Conservation (phyloP, 495 filamentous ascomycete genomes). For the Pseudotulostoma volvatum region DNA sequence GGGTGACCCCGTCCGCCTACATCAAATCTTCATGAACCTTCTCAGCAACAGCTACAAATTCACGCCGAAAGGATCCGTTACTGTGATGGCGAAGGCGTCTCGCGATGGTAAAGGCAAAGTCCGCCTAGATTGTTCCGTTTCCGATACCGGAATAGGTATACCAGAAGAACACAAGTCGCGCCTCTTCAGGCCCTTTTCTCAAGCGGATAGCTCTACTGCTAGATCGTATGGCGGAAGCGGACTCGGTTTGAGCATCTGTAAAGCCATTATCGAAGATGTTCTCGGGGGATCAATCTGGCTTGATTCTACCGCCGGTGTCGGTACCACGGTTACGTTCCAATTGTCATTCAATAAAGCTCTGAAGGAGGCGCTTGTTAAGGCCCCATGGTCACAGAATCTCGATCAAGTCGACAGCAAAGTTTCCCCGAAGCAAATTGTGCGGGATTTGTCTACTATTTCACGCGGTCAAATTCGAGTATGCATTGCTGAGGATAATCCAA, state of each 20-base stretch:
- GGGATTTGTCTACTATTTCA: conserved; percentile 52
- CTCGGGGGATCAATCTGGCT: conserved; percentile 72
- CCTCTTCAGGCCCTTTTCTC: conserved; percentile 80
- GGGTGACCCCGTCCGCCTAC: conserved; percentile 76
- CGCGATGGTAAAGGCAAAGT: conserved; percentile 52
- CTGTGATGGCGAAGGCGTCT: conserved; percentile 54
- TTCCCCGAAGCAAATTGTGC: conserved; percentile 16
- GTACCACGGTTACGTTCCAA: conserved; percentile 77
- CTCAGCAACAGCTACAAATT: conserved; percentile 92
- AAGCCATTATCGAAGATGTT: conserved; percentile 83
- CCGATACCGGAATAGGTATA: conserved; percentile 84
- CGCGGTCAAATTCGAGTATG: conserved; percentile 67
- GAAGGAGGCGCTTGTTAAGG: conserved; percentile 39
- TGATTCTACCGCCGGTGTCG: conserved; percentile 55
- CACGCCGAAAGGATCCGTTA: conserved; percentile 71
- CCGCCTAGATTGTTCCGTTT: conserved; percentile 66
- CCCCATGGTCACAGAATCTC: conserved; percentile 37
- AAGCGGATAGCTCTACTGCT: conserved; percentile 75
- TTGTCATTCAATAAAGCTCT: conserved; percentile 65
- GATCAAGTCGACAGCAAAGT: conserved; percentile 13
- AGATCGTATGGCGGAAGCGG: conserved; percentile 82
- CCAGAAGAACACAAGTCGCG: conserved; percentile 62
- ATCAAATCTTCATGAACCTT: conserved; percentile 86
- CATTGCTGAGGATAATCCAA: conserved; percentile 83
- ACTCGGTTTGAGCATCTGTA: conserved; percentile 83